phyloP scores from a whole-genome alignment of 1,139 yeast genomes.

The Lodderomyces pseudojiufengensis region DNA sequence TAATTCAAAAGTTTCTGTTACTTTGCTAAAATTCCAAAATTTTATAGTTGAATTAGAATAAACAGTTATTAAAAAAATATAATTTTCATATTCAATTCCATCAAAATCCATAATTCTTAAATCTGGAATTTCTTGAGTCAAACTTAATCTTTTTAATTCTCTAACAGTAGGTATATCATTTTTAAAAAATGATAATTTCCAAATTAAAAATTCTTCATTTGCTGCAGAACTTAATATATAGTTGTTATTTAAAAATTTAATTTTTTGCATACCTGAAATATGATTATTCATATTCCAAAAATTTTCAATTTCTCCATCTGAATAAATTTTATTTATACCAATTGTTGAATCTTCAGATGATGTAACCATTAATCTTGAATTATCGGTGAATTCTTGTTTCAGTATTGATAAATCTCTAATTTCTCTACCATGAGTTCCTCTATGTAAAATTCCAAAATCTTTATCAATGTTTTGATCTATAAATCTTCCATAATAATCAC shows the following conservation, averaged over 20 bases:
- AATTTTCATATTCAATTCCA: slow-evolving; percentile 42
- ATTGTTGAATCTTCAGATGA: slow-evolving; percentile 91
- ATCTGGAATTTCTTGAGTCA: slow-evolving; percentile 61
- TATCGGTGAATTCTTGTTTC: slow-evolving; percentile 17
- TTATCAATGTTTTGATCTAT: background rate
- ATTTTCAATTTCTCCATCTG: slow-evolving; percentile 39
- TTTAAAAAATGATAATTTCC: slow-evolving; percentile 51
- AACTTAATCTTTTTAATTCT: slow-evolving; percentile 44
- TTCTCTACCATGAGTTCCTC: slow-evolving; percentile 91
- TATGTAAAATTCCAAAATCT: slow-evolving; percentile 28
- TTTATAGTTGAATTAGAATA: slow-evolving; percentile 82
- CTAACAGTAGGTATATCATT: slow-evolving; percentile 39
- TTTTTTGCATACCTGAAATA: slow-evolving; percentile 80
- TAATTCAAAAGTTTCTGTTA: slow-evolving; percentile 34
- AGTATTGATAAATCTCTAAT: slow-evolving; percentile 63
- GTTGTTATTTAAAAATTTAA: slow-evolving; percentile 55
- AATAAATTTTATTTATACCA: slow-evolving; percentile 47
- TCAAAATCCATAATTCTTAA: slow-evolving; percentile 85
- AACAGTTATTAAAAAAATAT: slow-evolving; percentile 61
- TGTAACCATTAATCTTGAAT: slow-evolving; percentile 49
- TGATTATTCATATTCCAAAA: slow-evolving; percentile 73
- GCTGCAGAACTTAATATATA: slow-evolving; percentile 69
- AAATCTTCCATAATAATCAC: slow-evolving; percentile 19
- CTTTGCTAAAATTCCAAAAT: slow-evolving; percentile 52
- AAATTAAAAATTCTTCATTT: slow-evolving; percentile 79